Evolutionary conservation across 371 early-diverging fungal genomes (phyloP).

Genomic region (Rhizopus stolonifer): DNA sequence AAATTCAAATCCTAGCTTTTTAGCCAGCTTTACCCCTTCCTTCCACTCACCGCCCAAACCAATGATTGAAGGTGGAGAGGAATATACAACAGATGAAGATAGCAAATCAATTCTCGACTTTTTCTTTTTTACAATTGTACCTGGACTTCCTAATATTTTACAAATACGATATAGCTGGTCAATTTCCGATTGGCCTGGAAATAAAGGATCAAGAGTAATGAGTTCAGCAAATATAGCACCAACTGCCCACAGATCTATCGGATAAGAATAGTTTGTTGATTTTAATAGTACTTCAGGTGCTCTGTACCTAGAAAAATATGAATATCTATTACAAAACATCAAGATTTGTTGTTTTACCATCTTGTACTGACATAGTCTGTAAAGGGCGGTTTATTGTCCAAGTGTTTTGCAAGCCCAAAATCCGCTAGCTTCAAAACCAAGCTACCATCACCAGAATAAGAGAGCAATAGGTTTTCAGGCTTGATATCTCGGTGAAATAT

Average conservation of each 20-base stretch:
- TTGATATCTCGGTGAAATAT: constrained; percentile 96
- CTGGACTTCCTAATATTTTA: constrained; percentile 59
- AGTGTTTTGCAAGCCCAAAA: constrained; percentile 90
- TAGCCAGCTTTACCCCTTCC: constrained; percentile 63
- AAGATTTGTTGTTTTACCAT: constrained; percentile 57
- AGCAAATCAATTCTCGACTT: background rate
- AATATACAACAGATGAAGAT: background rate
- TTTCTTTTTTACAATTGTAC: background rate
- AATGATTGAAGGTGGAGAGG: background rate
- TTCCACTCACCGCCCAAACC: constrained; percentile 63
- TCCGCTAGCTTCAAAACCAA: constrained; percentile 86
- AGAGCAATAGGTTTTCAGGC: constrained; percentile 84
- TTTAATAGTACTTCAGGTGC: constrained; percentile 96
- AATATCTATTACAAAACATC: too few species aligned
- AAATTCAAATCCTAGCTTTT: constrained; percentile 58
- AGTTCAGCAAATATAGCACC: constrained; percentile 94
- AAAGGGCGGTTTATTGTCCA: constrained; percentile 77
- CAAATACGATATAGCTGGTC: constrained; percentile 84
- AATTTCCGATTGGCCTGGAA: constrained; percentile 91
- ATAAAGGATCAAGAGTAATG: constrained; percentile 79
- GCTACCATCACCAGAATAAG: constrained; percentile 11
- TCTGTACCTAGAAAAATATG: constrained; percentile 61
- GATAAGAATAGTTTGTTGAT: constrained; percentile 81
- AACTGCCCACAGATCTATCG: constrained; percentile 98
- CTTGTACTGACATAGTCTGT: constrained; percentile 95